phyloP scores from a whole-genome alignment of 2,329 filamentous ascomycete genomes.

The Penicillium nordicum region DNA sequence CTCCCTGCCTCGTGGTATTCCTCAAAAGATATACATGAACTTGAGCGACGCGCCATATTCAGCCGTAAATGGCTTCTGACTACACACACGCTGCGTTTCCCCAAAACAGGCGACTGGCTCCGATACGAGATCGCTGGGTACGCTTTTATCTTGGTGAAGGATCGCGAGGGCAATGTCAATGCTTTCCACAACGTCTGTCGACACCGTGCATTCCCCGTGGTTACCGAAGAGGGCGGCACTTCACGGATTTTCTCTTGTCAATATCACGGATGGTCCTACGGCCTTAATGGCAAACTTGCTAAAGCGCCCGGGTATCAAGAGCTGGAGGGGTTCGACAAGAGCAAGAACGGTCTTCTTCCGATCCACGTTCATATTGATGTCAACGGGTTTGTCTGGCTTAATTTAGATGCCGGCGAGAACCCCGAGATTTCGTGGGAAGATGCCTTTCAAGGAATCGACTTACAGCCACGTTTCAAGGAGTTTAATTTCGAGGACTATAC shows the following conservation, averaged over 20 bases:
- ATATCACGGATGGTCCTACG: slow-evolving; percentile 27
- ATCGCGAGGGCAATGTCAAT: slow-evolving; percentile 52
- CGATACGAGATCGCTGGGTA: slow-evolving; percentile 56
- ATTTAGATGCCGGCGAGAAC: slow-evolving; percentile 15
- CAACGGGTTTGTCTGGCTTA: slow-evolving; percentile 25
- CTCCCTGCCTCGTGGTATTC: slow-evolving; percentile 52
- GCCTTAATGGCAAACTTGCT: slow-evolving; percentile 24
- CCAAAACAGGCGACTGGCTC: slow-evolving; percentile 55
- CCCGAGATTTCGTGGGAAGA: slow-evolving; percentile 21
- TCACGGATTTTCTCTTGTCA: slow-evolving; percentile 24
- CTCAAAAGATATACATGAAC: slow-evolving; percentile 46
- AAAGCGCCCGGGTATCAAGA: slow-evolving; percentile 25
- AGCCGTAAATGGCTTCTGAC: slow-evolving; percentile 49
- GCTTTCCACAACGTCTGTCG: slow-evolving; percentile 25
- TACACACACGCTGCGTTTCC: slow-evolving; percentile 45
- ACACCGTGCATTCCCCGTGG: slow-evolving; percentile 25
- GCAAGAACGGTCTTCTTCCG: slow-evolving; percentile 21
- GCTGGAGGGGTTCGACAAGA: slow-evolving; percentile 22
- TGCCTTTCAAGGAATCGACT: slow-evolving; percentile 16
- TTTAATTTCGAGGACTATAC: slow-evolving; percentile 19
- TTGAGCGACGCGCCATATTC: slow-evolving; percentile 56
- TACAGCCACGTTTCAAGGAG: slow-evolving; percentile 11
- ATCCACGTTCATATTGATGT: slow-evolving; percentile 21
- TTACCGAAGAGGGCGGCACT: slow-evolving; percentile 19
- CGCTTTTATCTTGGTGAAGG: slow-evolving; percentile 53